phyloP scores from a whole-genome alignment of 192 early-diverging fungal species.

The Podila epicladia region DNA sequence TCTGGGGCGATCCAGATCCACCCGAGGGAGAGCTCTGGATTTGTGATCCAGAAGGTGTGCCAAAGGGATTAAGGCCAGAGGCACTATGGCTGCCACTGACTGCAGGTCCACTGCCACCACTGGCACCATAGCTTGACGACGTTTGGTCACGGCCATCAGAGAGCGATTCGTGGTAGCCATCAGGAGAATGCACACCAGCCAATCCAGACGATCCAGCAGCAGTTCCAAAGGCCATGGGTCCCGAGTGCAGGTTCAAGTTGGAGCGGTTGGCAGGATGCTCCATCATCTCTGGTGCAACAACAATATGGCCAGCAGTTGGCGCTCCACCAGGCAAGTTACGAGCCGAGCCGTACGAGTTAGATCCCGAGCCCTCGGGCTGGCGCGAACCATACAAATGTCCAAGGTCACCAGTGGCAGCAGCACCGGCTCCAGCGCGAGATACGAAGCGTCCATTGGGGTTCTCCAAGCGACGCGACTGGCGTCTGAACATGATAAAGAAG shows the following conservation, averaged over 20 bases:
- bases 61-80: constrained; percentile 16
- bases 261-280: constrained; percentile 52
- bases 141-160: constrained; percentile 37
- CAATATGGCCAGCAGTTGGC: constrained; percentile 45
- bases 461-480: constrained; percentile 41
- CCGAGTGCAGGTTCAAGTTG: constrained; percentile 40
- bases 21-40: constrained; percentile 19
- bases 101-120: constrained; percentile 39
- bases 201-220: constrained; percentile 36
- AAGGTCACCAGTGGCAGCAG: constrained; percentile 30
- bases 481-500: constrained; percentile 46
- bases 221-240: constrained; percentile 49
- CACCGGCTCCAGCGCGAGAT: constrained; percentile 39
- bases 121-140: constrained; percentile 37
- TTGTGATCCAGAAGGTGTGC: constrained; percentile 19
- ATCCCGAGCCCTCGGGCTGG: constrained; percentile 45
- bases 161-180: constrained; percentile 44
- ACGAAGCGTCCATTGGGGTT: constrained; percentile 44
- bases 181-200: constrained; percentile 30
- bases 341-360: constrained; percentile 29
- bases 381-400: constrained; percentile 41
- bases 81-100: constrained; percentile 11
- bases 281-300: constrained; percentile 50
- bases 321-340: constrained; percentile 41
- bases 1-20: constrained; percentile 46